Base-by-base conservation (phyloP, 2,329 filamentous ascomycete genomes). In the Cryphonectria radicalis region DNA sequence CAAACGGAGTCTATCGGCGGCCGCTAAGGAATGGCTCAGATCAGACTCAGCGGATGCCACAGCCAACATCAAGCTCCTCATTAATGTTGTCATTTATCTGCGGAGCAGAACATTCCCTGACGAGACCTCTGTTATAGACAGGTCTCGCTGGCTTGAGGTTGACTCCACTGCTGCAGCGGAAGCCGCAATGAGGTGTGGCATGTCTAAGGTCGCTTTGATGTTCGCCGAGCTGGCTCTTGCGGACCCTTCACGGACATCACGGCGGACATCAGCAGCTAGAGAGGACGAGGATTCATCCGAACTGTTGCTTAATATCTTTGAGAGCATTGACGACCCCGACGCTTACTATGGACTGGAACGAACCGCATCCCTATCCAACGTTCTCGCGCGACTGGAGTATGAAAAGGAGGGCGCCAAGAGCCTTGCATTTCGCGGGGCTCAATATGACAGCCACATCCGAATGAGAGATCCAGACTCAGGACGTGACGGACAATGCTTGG, bases 311-410 rank as follows among this genome's bases (percentile, higher is more conserved):
- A 85, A 88, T 0, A 95, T 99, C 3, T 99, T 96, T 79, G 92
- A 93, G 78, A 95, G 93, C 73, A 92, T 99, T 63, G 95, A 98
- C 77, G 97, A 99, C 77, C 95, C 95, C 1, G 96, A 99, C 79
- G 92, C 94, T 0, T 99, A 97, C 79, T 99, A 99, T 78, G 97
- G 96, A 4, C 87, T 98, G 10, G 89, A 93, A 59, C 92, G 97
- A 79, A 89, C 89, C 57, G 88, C 94, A 8, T 94, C 90, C 70
- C 82, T 99, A 22, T 85, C 88, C 22, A 93, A 92, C 14, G 92
- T 98, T 0, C 84, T 98, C 71, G 89, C 92, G 66, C 91, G 93
- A 13, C 86, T 98, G 5, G 94, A 97, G 75, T 95, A 98, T 78
- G 96, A 99, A 81, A 91, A 91, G 66, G 92, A 97, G 75, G 95